phyloP scores from a whole-genome alignment of 495 filamentous ascomycete species.

The Talaromyces nanjingensis region DNA sequence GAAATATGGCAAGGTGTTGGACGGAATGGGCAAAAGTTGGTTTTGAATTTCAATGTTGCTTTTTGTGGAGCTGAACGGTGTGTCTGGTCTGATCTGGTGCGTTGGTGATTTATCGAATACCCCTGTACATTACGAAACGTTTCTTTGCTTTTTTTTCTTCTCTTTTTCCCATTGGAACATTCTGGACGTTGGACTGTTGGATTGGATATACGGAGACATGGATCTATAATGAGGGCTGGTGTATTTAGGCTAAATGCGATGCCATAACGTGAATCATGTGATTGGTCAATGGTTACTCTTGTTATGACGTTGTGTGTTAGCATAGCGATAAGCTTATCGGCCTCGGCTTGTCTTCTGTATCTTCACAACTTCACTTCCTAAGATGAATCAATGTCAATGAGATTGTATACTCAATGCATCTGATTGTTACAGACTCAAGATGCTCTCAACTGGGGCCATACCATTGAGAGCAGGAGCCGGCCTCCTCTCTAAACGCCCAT shows the following conservation, averaged over 20 bases:
- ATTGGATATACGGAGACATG: not conserved
- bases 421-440: not conserved
- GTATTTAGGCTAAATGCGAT: not conserved
- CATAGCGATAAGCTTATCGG: not conserved
- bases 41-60: not conserved
- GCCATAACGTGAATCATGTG: not conserved
- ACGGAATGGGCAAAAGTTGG: not conserved
- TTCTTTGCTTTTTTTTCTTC: not conserved
- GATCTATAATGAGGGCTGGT: not conserved
- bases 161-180: not conserved
- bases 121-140: not conserved
- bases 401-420: too few species aligned
- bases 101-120: conserved; percentile 4
- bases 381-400: not conserved
- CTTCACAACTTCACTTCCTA: not conserved
- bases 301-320: not conserved
- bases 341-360: too few species aligned
- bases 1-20: not conserved
- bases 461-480: not conserved
- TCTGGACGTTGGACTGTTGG: not conserved
- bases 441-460: not conserved
- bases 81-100: not conserved
- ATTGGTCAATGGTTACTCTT: not conserved
- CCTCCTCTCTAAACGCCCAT: not conserved
- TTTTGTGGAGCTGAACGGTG: not conserved